Evolutionary conservation across 179 eudicot genomes (phyloP).

Genomic region (Carnegiea gigantea): DNA sequence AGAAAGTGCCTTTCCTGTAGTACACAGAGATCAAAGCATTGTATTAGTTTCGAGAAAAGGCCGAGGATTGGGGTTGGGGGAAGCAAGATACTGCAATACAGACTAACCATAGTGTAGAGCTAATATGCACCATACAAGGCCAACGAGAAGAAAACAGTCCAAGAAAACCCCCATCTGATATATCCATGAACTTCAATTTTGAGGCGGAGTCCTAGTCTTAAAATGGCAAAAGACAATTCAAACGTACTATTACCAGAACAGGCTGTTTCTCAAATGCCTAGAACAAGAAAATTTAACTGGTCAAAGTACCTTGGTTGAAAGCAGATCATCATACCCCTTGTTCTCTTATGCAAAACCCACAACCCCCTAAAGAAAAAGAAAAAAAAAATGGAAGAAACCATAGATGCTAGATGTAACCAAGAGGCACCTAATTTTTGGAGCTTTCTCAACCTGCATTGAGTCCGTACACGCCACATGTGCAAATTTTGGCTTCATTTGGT

Average conservation of each 20-base stretch:
- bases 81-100: too few species aligned
- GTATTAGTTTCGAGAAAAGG: not conserved
- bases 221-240: not conserved
- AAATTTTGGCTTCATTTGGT: not conserved
- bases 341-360: not conserved
- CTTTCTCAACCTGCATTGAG: not conserved
- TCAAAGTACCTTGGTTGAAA: not conserved
- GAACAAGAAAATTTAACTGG: too few species aligned
- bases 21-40: slow-evolving; percentile 11
- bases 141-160: too few species aligned
- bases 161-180: too few species aligned
- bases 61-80: too few species aligned
- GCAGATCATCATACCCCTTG: not conserved
- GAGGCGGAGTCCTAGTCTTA: not conserved
- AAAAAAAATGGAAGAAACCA: not conserved
- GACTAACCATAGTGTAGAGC: too few species aligned
- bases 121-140: too few species aligned
- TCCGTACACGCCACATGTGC: not conserved
- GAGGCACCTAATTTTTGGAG: not conserved
- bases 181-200: too few species aligned
- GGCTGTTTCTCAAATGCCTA: not conserved
- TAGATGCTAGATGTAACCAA: too few species aligned
- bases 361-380: not conserved
- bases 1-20: slow-evolving; percentile 88
- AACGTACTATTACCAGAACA: too few species aligned